Conservation (phyloP, 2,329 filamentous ascomycete species). For the Epichloe elymi region DNA sequence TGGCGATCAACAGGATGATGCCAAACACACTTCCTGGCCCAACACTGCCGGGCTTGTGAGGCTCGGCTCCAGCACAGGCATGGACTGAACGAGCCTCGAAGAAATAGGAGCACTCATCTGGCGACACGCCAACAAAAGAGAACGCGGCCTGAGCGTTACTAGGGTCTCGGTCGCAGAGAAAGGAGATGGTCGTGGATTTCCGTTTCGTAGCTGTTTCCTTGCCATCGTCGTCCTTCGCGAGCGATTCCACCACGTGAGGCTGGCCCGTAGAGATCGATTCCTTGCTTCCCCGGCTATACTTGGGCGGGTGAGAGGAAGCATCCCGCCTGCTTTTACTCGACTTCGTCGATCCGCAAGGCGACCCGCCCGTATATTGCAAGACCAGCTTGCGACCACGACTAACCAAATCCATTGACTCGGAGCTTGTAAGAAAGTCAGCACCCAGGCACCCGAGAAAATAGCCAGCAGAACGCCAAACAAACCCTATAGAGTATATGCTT, state of each 20-base stretch:
- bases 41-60: constrained; percentile 59
- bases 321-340: constrained; percentile 15
- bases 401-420: constrained; percentile 37
- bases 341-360: constrained; percentile 46
- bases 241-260: constrained; percentile 10
- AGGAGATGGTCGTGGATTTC: constrained; percentile 81
- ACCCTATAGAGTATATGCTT: constrained; percentile 64
- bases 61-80: constrained; percentile 58
- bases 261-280: neutral
- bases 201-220: constrained; percentile 23
- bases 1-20: constrained; percentile 64
- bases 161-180: constrained; percentile 81
- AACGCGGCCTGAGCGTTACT: constrained; percentile 53
- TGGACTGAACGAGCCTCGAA: constrained; percentile 83
- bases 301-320: neutral
- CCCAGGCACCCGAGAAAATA: neutral
- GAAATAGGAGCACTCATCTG: constrained; percentile 88
- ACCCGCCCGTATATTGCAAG: constrained; percentile 64
- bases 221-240: constrained; percentile 18
- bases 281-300: neutral
- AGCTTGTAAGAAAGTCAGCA: constrained; percentile 12
- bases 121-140: constrained; percentile 71
- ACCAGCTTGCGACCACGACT: constrained; percentile 62
- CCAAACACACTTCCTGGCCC: constrained; percentile 69
- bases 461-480: constrained; percentile 18